A percentile compares a stretch with the other conserved stretches of the same genome.
phyloP scores from a whole-genome alignment of 2,329 filamentous ascomycete genomes.

The Beauveria rudraprayagi region DNA sequence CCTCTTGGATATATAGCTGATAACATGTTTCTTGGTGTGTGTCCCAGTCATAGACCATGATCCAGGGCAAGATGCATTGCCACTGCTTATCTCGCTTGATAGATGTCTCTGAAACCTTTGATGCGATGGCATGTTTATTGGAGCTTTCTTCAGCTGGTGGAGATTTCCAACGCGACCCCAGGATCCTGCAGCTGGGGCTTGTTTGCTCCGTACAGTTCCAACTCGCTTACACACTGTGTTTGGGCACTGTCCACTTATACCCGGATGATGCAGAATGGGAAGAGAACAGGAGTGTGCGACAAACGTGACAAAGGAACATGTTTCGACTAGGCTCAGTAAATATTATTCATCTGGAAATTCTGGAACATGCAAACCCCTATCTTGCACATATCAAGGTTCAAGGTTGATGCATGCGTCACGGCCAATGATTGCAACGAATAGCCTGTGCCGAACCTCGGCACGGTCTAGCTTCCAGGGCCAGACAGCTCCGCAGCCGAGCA shows the following conservation, averaged over 20 bases:
- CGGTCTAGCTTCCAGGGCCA: neutral
- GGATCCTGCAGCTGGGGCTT: neutral
- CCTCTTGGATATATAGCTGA: slow-evolving; percentile 69
- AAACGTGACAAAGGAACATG: neutral
- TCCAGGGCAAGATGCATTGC: slow-evolving; percentile 13
- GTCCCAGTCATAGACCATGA: slow-evolving; percentile 43
- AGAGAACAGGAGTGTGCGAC: neutral
- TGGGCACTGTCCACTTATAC: slow-evolving; percentile 6
- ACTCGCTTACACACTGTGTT: neutral
- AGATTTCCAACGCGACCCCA: neutral
- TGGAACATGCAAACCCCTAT: neutral
- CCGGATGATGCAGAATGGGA: neutral
- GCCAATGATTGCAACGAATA: neutral
- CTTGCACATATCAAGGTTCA: too few species aligned
- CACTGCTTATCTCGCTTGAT: neutral
- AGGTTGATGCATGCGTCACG: neutral
- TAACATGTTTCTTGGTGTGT: slow-evolving; percentile 33
- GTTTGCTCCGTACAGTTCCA: slow-evolving; percentile 3
- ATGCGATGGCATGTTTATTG: neutral
- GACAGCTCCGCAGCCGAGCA: neutral
- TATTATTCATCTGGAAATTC: too few species aligned
- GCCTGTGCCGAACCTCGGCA: slow-evolving; percentile 7
- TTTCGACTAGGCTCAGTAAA: too few species aligned
- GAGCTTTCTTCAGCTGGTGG: slow-evolving; percentile 1
- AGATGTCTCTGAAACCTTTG: neutral